Evolutionary conservation across 2,329 filamentous ascomycete species (phyloP).

Genomic region (Pseudogymnoascus sp.): DNA sequence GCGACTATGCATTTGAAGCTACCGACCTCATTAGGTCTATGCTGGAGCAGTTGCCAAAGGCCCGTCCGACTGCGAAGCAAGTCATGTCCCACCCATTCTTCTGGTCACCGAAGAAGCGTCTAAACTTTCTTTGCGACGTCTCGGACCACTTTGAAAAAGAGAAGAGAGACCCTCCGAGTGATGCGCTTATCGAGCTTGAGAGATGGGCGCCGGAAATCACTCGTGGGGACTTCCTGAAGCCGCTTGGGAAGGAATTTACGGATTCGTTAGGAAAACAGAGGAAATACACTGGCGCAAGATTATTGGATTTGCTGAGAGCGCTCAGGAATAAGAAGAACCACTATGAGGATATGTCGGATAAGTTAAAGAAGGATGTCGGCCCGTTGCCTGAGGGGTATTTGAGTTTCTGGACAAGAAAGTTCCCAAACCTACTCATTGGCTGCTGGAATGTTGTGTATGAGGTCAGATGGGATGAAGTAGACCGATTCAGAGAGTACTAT

Average conservation of each 20-base stretch:
- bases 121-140: conserved; percentile 90
- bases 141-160: conserved; percentile 97
- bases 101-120: conserved; percentile 81
- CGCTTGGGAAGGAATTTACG: conserved; percentile 72
- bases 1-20: conserved; percentile 78
- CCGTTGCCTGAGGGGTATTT: conserved; percentile 56
- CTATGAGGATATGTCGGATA: conserved; percentile 88
- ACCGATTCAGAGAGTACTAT: conserved; percentile 65
- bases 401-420: conserved; percentile 58
- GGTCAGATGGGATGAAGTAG: conserved; percentile 41
- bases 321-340: conserved; percentile 95
- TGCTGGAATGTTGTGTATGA: conserved; percentile 55
- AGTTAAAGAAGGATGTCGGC: conserved; percentile 61
- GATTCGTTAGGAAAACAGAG: conserved; percentile 87
- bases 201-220: conserved; percentile 43
- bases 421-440: conserved; percentile 57
- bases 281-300: conserved; percentile 77
- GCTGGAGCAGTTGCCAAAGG: conserved; percentile 48
- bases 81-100: conserved; percentile 95
- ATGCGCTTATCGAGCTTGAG: conserved; percentile 53
- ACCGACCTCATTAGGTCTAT: conserved; percentile 80
- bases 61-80: conserved; percentile 62
- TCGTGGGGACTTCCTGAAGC: conserved; percentile 67
- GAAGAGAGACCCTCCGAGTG: conserved; percentile 69
- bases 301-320: conserved; percentile 81